These are phyloP conservation scores for Saccharomyces mikatae DNA, from an alignment of 805 yeast genomes.

Conservation along the genomic window DNA sequence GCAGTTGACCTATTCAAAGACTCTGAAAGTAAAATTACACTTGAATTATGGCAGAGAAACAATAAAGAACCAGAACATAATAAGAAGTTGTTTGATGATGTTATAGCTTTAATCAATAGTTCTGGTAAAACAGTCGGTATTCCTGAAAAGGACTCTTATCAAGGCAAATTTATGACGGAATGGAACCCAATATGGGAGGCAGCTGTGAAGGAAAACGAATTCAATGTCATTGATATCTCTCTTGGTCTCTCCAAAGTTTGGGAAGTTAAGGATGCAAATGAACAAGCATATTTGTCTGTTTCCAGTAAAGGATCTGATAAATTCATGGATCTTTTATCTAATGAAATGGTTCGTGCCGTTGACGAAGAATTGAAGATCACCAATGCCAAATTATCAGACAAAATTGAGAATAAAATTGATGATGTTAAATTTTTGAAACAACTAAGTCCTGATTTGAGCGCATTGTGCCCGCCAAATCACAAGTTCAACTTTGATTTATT, in stretches of 20 bases:
- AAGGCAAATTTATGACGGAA: conserved; percentile 78
- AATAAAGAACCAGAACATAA: conserved; percentile 77
- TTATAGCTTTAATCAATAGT: conserved; percentile 38
- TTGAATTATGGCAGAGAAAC: conserved; percentile 56
- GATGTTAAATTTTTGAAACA: conserved; percentile 58
- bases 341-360: conserved; percentile 78
- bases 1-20: conserved; percentile 34
- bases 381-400: conserved; percentile 64
- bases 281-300: conserved; percentile 51
- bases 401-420: conserved; percentile 74
- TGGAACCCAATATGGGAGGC: conserved; percentile 48
- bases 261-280: conserved; percentile 75
- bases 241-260: conserved; percentile 47
- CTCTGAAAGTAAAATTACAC: conserved; percentile 44
- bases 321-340: conserved; percentile 73
- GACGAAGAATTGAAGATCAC: conserved; percentile 79
- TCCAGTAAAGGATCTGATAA: conserved; percentile 75
- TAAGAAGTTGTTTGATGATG: conserved; percentile 52
- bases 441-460: conserved; percentile 41
- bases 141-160: conserved; percentile 67
- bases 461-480: conserved; percentile 34
- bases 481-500: conserved; percentile 69
- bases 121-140: conserved; percentile 51
- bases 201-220: conserved; percentile 34
- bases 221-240: conserved; percentile 43